Evolutionary conservation across 2,329 filamentous ascomycete species (phyloP).

Genomic region (Neofusicoccum kwambonambiense): DNA sequence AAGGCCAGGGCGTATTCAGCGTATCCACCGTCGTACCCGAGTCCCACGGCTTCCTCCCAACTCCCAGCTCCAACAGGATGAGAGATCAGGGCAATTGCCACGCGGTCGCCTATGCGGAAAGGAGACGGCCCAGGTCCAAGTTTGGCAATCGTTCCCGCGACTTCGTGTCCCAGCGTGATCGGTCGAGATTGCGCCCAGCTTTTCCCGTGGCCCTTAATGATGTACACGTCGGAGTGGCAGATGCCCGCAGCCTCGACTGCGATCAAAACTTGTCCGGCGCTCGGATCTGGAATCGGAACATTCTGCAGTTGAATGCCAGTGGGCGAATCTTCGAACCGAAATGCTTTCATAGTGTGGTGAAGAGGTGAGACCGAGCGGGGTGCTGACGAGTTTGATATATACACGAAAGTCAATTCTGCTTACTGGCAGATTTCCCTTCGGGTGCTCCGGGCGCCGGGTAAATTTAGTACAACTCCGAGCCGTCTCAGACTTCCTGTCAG

Average conservation of each 20-base stretch:
- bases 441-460: no score
- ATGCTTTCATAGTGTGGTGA: background rate
- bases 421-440: no score
- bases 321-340: background rate
- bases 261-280: background rate
- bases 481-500: no score
- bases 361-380: no score
- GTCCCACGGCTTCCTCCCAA: background rate
- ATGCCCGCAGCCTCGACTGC: constrained; percentile 9
- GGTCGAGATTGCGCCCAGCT: background rate
- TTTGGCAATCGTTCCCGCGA: constrained; percentile 3
- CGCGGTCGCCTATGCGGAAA: background rate
- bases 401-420: no score
- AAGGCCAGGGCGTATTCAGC: background rate
- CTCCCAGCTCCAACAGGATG: background rate
- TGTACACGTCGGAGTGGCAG: constrained; percentile 12
- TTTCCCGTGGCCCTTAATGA: background rate
- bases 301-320: background rate
- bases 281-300: constrained; percentile 10
- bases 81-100: background rate
- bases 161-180: constrained; percentile 18
- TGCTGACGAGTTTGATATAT: no score
- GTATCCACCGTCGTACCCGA: background rate
- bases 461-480: no score
- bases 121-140: background rate